A percentile compares a stretch with the other conserved stretches of the same genome.
Conservation (phyloP, 2,329 filamentous ascomycete genomes). For the Fusarium anthophilum region DNA sequence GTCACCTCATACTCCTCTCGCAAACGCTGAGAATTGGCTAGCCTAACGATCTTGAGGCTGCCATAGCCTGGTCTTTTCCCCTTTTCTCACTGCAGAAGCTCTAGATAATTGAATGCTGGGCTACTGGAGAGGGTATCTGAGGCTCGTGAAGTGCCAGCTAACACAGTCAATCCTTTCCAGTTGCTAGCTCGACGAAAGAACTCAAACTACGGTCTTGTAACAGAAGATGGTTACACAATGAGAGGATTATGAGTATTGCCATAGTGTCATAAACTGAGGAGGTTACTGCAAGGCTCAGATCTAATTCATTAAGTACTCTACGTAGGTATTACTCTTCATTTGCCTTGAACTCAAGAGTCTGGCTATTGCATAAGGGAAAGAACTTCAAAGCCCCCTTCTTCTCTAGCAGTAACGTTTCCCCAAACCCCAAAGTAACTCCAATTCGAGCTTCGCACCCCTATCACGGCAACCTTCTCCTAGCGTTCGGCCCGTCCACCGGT, state of each 20-base stretch:
- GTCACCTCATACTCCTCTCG: not conserved
- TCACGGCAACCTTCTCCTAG: not conserved
- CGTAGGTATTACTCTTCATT: not conserved
- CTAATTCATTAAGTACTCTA: not conserved
- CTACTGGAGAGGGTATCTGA: not conserved
- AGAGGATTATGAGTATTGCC: not conserved
- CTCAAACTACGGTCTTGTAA: not conserved
- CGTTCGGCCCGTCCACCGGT: conserved; percentile 1
- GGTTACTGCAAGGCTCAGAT: not conserved
- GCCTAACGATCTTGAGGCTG: not conserved
- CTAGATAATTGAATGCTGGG: not conserved
- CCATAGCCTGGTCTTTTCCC: not conserved
- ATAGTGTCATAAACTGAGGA: not conserved
- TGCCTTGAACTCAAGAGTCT: no score
- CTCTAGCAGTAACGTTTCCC: not conserved
- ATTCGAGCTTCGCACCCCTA: not conserved
- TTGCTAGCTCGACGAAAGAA: not conserved
- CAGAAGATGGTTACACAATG: not conserved
- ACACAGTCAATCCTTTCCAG: not conserved
- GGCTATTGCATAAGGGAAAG: not conserved
- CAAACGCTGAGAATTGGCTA: not conserved
- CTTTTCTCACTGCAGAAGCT: not conserved
- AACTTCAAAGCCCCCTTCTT: not conserved
- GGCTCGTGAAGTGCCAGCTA: not conserved
- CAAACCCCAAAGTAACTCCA: not conserved